Evolutionary conservation across 768 basidiomycete species (phyloP).

Genomic region (Amyloporia xantha): DNA sequence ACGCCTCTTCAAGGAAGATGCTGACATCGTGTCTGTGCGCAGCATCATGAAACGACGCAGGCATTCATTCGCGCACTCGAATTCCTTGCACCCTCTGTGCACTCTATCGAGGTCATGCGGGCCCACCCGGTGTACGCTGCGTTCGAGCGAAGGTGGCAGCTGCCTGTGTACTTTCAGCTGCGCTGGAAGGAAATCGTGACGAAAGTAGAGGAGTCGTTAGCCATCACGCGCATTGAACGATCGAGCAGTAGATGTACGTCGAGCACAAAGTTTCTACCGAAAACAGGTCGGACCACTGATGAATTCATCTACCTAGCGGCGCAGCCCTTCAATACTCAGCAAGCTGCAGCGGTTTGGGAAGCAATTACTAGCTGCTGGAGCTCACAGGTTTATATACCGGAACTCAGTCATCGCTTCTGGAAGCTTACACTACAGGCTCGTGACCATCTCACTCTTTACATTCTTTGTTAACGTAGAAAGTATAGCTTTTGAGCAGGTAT

Average conservation of each 20-base stretch:
- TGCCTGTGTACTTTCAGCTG: slow-evolving; percentile 94
- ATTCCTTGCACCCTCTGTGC: slow-evolving; percentile 68
- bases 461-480: slow-evolving; percentile 4
- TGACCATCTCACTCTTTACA: slow-evolving; percentile 2
- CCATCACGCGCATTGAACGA: slow-evolving; percentile 35
- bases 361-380: slow-evolving; percentile 84
- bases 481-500: slow-evolving; percentile 75
- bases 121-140: slow-evolving; percentile 58
- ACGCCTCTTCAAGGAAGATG: neutral
- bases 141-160: slow-evolving; percentile 89
- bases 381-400: slow-evolving; percentile 76
- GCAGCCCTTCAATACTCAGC: slow-evolving; percentile 46
- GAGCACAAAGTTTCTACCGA: neutral
- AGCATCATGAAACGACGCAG: slow-evolving; percentile 85
- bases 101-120: slow-evolving; percentile 67
- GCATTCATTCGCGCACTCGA: slow-evolving; percentile 81
- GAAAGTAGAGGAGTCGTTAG: slow-evolving; percentile 64
- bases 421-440: slow-evolving; percentile 80
- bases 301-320: slow-evolving; percentile 11
- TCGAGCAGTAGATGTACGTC: slow-evolving; percentile 35
- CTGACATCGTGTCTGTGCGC: neutral
- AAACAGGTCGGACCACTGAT: neutral
- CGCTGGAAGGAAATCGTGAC: slow-evolving; percentile 92
- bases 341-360: slow-evolving; percentile 62
- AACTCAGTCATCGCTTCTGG: slow-evolving; percentile 86